phyloP scores from a whole-genome alignment of 2,329 filamentous ascomycete genomes.

The Coniochaeta sp. region DNA sequence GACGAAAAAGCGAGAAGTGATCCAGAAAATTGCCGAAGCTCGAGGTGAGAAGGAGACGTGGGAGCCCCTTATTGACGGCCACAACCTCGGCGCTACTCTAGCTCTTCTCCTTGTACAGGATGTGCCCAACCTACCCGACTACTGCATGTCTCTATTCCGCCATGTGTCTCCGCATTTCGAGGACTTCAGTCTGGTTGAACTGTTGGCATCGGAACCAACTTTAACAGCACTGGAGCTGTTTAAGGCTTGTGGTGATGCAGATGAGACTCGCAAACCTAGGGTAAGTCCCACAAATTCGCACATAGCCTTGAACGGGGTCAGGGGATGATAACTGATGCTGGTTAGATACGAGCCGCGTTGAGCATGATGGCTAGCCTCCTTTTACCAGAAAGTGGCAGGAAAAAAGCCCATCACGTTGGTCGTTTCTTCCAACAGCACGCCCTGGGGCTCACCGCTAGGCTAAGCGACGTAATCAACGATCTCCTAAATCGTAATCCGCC shows the following conservation, averaged over 20 bases:
- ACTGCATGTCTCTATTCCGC: slow-evolving; percentile 60
- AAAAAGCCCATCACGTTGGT: slow-evolving; percentile 49
- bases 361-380: slow-evolving; percentile 31
- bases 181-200: slow-evolving; percentile 54
- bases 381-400: slow-evolving; percentile 5
- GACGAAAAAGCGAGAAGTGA: slow-evolving; percentile 66
- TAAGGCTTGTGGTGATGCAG: slow-evolving; percentile 66
- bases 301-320: slow-evolving; percentile 12
- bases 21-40: slow-evolving; percentile 73
- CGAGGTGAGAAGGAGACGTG: slow-evolving; percentile 61
- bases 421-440: slow-evolving; percentile 77
- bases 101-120: slow-evolving; percentile 53
- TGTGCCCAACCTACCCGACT: slow-evolving; percentile 48
- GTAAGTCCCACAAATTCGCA: slow-evolving; percentile 37
- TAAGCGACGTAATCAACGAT: slow-evolving; percentile 74
- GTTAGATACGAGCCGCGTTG: slow-evolving; percentile 39
- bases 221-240: slow-evolving; percentile 73
- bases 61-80: slow-evolving; percentile 43
- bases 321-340: slow-evolving; percentile 14
- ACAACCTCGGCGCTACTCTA: slow-evolving; percentile 50
- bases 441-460: slow-evolving; percentile 75
- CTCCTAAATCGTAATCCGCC: slow-evolving; percentile 42
- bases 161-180: slow-evolving; percentile 65
- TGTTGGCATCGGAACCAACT: slow-evolving; percentile 70
- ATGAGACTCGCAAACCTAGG: slow-evolving; percentile 44